These are phyloP conservation scores for Aspergillus aculeatus DNA, from an alignment of 2,329 filamentous ascomycete genomes.

Conservation along the genomic window DNA sequence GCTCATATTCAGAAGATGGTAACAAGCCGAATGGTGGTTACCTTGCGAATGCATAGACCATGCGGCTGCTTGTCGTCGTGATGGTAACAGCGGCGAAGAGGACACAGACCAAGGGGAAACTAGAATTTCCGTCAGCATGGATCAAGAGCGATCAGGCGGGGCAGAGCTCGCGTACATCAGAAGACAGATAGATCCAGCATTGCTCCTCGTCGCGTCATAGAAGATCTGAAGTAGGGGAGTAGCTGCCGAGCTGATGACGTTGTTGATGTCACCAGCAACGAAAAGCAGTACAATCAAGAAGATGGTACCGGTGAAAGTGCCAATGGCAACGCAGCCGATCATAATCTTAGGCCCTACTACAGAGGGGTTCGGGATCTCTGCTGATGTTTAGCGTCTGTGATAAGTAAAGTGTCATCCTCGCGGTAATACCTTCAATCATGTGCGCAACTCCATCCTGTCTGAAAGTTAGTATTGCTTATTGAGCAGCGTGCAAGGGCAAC, in stretches of 20 bases:
- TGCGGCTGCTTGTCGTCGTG: constrained; percentile 38
- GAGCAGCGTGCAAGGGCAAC: constrained; percentile 15
- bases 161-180: constrained; percentile 49
- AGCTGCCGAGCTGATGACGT: constrained; percentile 55
- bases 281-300: constrained; percentile 65
- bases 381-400: constrained; percentile 8
- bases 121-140: constrained; percentile 10
- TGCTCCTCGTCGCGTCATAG: constrained; percentile 60
- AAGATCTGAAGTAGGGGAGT: constrained; percentile 64
- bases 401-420: neutral
- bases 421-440: constrained; percentile 49
- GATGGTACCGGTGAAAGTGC: constrained; percentile 61
- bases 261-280: constrained; percentile 57
- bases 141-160: too few relatives aligned
- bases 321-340: constrained; percentile 64
- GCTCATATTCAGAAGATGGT: neutral
- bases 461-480: neutral
- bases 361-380: constrained; percentile 45
- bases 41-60: constrained; percentile 38
- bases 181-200: constrained; percentile 61
- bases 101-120: constrained; percentile 33
- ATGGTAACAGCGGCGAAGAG: constrained; percentile 34
- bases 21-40: constrained; percentile 9
- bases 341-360: constrained; percentile 65
- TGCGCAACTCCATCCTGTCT: constrained; percentile 45